Evolutionary conservation across 1,284 basidiomycete species (phyloP), one percentile per base, ranked within the genome.

Genomic region (Trichosporon inkin): DNA sequence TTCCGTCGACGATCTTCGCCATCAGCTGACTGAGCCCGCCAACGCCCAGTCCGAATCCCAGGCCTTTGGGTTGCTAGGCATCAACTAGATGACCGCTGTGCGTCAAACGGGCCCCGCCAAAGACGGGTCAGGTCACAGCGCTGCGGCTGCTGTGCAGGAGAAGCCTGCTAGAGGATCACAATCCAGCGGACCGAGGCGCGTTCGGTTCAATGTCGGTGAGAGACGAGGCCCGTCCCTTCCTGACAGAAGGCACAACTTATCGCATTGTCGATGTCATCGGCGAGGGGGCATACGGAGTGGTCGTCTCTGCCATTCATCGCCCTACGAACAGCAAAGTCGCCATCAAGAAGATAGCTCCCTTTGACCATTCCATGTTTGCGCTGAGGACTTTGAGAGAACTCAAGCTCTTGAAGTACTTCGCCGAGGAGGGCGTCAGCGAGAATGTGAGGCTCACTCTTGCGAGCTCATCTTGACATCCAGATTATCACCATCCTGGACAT

Each of bases 401-500:
- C 66, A 94, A 94, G 75, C 81, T 94, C 34, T 84, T 92, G 72
- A 92, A 92, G 74, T 93, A 92, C 80, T 84, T 96, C 72, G 90
- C 88, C 63, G 88, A 91, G 80, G 87, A 90, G 1, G 88, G 89
- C 55, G 90, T 93, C 71, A 91, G 90, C 81, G 92, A 95, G 80
- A 95, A 96, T 74, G 90, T 92, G 71, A 71, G 88, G 8, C 49
- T 16, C 6, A 2, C 10, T 3, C 3, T 34, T 17, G 20, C 17
- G 8, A 7, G 22, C 47, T 47, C 17, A 61, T 32, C n/a, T 44
- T 32, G 10, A 35, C 10, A 2, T 13, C 2, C 73, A 92, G 88
- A 95, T 97, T 72, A 96, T 96, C 73, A 90, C 92, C 36, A 93
- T 97, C 68, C 81, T 96, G 41, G 93, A 97, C 76, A 96, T 96